phyloP scores from a whole-genome alignment of 2,329 filamentous ascomycete species.

The Hirsutella rhossiliensis region DNA sequence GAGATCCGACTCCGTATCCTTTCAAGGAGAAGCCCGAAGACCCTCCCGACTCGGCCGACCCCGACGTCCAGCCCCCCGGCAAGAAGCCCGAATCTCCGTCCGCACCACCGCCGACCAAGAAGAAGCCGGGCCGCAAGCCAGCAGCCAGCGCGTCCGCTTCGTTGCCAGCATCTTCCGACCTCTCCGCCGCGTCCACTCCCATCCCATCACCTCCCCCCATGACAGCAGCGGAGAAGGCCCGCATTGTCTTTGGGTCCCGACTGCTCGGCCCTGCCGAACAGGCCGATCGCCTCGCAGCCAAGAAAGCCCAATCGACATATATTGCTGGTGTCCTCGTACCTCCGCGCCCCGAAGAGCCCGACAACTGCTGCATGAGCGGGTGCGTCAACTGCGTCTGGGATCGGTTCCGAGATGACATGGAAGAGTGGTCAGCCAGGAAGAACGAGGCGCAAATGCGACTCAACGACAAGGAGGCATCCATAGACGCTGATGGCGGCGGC shows the following conservation, averaged over 20 bases:
- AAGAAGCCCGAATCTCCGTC: conserved; percentile 6
- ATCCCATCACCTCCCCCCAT: conserved; percentile 12
- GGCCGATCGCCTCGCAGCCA: conserved; percentile 44
- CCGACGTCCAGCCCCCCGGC: conserved; percentile 7
- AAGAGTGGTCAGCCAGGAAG: conserved; percentile 65
- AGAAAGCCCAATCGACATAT: conserved; percentile 45
- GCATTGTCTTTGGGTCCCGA: conserved; percentile 72
- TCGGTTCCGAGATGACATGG: conserved; percentile 77
- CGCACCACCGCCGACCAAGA: conserved; percentile 3
- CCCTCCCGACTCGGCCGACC: conserved; percentile 26
- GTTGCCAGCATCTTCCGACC: background rate
- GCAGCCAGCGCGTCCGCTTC: conserved; percentile 8
- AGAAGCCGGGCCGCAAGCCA: conserved; percentile 17
- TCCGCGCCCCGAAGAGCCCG: conserved; percentile 75
- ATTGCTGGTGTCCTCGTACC: conserved; percentile 76
- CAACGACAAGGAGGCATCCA: conserved; percentile 32
- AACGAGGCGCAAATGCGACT: conserved; percentile 49
- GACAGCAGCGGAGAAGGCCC: conserved; percentile 40
- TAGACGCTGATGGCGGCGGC: conserved; percentile 73
- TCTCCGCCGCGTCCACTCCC: conserved; percentile 4
- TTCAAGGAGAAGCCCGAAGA: conserved; percentile 28
- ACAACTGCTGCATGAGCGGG: conserved; percentile 98
- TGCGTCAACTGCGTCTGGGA: conserved; percentile 99
- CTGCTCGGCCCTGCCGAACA: conserved; percentile 63
- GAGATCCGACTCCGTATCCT: conserved; percentile 28